Evolutionary conservation across 805 yeast genomes (phyloP).

Genomic region (Lachancea meyersii): DNA sequence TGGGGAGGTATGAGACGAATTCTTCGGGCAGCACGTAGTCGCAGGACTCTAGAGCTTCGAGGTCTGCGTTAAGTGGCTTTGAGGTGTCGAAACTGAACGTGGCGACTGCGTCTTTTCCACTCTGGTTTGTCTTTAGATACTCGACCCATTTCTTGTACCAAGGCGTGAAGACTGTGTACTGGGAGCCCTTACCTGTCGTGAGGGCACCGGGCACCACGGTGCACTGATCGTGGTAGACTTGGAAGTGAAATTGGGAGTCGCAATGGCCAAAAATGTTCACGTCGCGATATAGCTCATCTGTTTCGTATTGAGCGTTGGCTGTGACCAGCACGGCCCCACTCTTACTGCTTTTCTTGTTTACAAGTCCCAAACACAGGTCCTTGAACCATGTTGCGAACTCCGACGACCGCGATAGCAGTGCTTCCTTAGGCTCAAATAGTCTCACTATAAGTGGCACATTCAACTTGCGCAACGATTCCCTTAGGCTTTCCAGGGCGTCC

Average conservation of each 20-base stretch:
- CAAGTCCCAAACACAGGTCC: conserved; percentile 12
- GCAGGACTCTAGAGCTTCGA: conserved; percentile 1
- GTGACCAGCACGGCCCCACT: conserved; percentile 13
- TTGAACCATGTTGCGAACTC: conserved; percentile 23
- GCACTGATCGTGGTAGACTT: conserved; percentile 38
- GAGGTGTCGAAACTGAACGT: background rate
- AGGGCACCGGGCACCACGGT: conserved; percentile 38
- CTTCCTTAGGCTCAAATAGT: conserved; percentile 18
- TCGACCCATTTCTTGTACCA: conserved; percentile 42
- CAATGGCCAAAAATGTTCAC: conserved; percentile 11
- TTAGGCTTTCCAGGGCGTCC: conserved; percentile 32
- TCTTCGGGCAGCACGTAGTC: conserved; percentile 19
- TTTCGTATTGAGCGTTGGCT: conserved; percentile 33
- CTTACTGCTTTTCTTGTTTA: background rate
- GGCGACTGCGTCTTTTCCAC: conserved; percentile 7
- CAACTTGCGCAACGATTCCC: conserved; percentile 27
- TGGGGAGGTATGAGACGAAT: conserved; percentile 15
- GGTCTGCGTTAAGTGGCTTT: conserved; percentile 9
- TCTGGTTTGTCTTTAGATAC: conserved; percentile 21
- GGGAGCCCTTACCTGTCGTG: conserved; percentile 39
- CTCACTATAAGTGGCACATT: conserved; percentile 36
- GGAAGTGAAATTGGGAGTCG: conserved; percentile 12
- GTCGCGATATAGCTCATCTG: conserved; percentile 34
- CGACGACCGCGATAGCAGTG: conserved; percentile 13
- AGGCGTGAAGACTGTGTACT: conserved; percentile 43